phyloP scores from a whole-genome alignment of 1,139 yeast genomes.

The Saccharomyces hybrid region DNA sequence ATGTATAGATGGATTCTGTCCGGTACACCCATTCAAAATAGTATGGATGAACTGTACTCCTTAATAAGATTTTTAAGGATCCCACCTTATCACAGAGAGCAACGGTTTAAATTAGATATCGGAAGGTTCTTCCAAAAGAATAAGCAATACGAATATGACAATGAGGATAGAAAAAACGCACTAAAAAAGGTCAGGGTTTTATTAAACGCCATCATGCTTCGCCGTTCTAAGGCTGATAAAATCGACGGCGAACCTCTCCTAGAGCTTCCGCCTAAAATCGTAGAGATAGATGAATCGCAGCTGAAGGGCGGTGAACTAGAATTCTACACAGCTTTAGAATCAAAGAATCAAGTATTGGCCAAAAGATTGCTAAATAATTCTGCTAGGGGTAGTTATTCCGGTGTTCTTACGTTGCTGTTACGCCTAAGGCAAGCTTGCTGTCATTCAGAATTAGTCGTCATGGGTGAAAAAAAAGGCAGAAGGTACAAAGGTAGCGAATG shows the following conservation, averaged over 20 bases:
- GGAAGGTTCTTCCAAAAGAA: conserved; percentile 44
- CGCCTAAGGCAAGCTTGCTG: conserved; percentile 88
- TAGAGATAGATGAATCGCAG: conserved; percentile 40
- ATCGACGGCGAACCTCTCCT: conserved; percentile 79
- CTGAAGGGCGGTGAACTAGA: conserved; percentile 48
- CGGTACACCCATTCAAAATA: conserved; percentile 94
- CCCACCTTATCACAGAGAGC: conserved; percentile 57
- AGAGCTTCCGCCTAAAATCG: conserved; percentile 58
- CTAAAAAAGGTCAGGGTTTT: conserved; percentile 64
- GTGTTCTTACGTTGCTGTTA: conserved; percentile 63
- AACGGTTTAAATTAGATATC: conserved; percentile 52
- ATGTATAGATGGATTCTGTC: conserved; percentile 70
- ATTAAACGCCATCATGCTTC: conserved; percentile 64
- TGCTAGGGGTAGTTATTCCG: conserved; percentile 42
- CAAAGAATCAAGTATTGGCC: conserved; percentile 51
- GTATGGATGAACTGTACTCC: conserved; percentile 72
- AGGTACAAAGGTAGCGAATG: conserved; percentile 25
- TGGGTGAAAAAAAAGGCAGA: conserved; percentile 47
- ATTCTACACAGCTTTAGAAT: conserved; percentile 56
- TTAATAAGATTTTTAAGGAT: conserved; percentile 64
- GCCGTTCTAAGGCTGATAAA: conserved; percentile 66
- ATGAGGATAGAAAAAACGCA: conserved; percentile 36
- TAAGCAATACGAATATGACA: conserved; percentile 33
- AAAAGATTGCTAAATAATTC: conserved; percentile 33
- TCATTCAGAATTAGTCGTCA: conserved; percentile 67